Base-by-base conservation (phyloP, 192 early-diverging fungal genomes). In the Coemansia reversa region DNA sequence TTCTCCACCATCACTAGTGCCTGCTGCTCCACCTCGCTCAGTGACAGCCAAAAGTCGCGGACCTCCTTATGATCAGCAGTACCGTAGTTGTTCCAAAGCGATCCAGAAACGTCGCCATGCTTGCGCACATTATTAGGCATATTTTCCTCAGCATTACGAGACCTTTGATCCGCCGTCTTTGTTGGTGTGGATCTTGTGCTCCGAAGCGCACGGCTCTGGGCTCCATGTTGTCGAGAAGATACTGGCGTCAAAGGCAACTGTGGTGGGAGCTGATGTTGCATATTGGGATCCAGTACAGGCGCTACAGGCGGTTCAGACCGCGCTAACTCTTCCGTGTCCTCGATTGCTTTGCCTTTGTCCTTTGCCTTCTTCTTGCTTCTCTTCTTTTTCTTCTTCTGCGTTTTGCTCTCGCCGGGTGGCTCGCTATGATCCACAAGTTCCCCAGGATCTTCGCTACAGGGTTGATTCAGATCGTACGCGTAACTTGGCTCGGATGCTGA, bases 31-130 rank as follows among this genome's bases (percentile, higher is more conserved):
- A 60, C 27, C 8, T 70, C 67, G 48, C 58, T 68, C 12, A 82
- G 48, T 11, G 58, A 60, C 1, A 73, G 58, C 79, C 79, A 82
- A 28, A 70, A 82, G 4, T 65, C 53, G 19, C 79, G 69, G 47
- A 82, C 64, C 45, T 66, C 70, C 39, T 29, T 56, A n/a, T 67
- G 56, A 53, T 82, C 79, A 18, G 66, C 66, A 8, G 57, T 22
- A 8, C 58, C 23, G 11, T 74, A 65, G 72, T 52, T 65, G 51
- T 49, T 67, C 75, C 75, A 78, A 16, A 69, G 42, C 50, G 57
- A 45, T 8, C 51, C 50, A 47, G 57, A 45, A 11, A 49, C 24
- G 9, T 47, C 49, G 4, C 27, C 20, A 1, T 20, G 27, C 14
- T 32, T 53, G 29, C 32, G 35, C 22, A n/a, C 29, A 58, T 16